phyloP scores from a whole-genome alignment of 768 basidiomycete genomes.

The Tylopilus plumbeoviolaceoides region DNA sequence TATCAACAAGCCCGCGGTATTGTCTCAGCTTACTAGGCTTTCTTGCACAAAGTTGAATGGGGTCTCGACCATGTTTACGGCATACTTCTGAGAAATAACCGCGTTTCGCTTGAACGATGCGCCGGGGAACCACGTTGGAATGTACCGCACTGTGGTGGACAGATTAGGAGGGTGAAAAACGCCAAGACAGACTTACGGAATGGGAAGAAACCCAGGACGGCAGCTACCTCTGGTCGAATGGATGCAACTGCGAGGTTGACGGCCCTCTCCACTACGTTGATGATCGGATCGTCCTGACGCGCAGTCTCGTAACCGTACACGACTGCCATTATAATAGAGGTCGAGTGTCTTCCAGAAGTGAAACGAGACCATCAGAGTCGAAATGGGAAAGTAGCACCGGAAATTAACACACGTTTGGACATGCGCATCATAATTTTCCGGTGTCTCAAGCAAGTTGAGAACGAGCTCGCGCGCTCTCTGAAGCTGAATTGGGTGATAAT shows the following conservation, averaged over 20 bases:
- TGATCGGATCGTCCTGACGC: conserved; percentile 23
- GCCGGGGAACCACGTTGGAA: conserved; percentile 41
- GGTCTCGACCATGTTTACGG: conserved; percentile 22
- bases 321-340: conserved; percentile 28
- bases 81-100: conserved; percentile 14
- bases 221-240: conserved; percentile 28
- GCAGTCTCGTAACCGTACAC: conserved; percentile 30
- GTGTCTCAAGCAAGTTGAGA: conserved; percentile 21
- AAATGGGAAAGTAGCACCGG: neutral
- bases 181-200: conserved; percentile 27
- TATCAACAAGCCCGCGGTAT: neutral
- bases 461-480: conserved; percentile 25
- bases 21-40: conserved; percentile 25
- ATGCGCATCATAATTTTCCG: conserved; percentile 16
- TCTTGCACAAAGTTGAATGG: conserved; percentile 33
- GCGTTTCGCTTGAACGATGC: conserved; percentile 33
- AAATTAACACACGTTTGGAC: conserved; percentile 22
- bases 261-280: conserved; percentile 25
- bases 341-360: conserved; percentile 16
- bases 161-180: neutral
- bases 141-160: conserved; percentile 26
- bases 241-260: conserved; percentile 16
- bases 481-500: conserved; percentile 23
- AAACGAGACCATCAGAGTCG: neutral
- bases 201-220: conserved; percentile 35